Evolutionary conservation across 495 filamentous ascomycete species (phyloP), one percentile per base, ranked within the genome.

Genomic region (Xylaria intraflava): DNA sequence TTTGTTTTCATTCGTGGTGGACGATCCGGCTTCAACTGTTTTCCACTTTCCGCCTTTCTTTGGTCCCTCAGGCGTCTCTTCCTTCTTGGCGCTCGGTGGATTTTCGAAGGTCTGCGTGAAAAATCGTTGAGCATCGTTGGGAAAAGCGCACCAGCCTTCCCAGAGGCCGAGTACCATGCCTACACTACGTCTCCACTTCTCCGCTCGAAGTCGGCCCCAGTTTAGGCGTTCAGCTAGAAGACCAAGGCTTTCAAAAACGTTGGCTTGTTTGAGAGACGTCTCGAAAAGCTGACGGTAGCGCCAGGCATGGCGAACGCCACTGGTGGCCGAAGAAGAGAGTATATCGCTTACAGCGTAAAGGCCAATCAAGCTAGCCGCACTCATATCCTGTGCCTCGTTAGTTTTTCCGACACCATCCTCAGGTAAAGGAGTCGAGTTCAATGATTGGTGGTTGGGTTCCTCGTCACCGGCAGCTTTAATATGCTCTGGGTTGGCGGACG

Each of bases 101-200:
- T 86, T 85, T 35, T 84, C 79, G 56, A 97, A 96, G 7, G 80
- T 79, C 42, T 78, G 64, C 35, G 78, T 78, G 58, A 97, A 90
- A 46, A 82, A 72, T 56, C 88, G 84, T 53, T 91, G 86, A 29
- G 80, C 83, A 19, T 82, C 78, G 38, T 85, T 79, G 1, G 86
- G 82, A 61, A 98, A 98, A 8, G 91, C 86, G 60, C 84, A 88
- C 88, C 88, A 92, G 1, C 83, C 84, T 69, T 95, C 89, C 93
- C 93, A 98, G 40, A 90, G 65, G 16, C 78, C 76, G 8, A 98
- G 65, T 14, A 96, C 77, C 9, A 78, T 69, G 1, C 80, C 81
- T 6, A 98, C 81, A 53, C 85, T 89, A 17, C 89, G 78, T 66
- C 90, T 90, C 85, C 89, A 98, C 65, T 95, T 95, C 59, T 95